Conservation (phyloP, 208 protist genomes). For the Herpetomonas samuelpessoai region DNA sequence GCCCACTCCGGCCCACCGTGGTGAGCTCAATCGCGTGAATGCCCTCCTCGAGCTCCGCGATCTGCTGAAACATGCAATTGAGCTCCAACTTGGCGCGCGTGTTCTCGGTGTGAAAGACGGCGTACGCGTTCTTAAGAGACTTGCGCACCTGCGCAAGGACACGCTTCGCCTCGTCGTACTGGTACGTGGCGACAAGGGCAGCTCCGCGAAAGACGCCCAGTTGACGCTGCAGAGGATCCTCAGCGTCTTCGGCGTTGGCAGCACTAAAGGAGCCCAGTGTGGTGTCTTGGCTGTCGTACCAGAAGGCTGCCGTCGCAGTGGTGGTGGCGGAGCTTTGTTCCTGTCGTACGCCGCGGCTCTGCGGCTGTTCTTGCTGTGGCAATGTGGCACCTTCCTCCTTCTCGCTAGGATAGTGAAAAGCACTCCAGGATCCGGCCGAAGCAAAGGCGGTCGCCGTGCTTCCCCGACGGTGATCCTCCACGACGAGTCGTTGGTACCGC, state of each 20-base stretch:
- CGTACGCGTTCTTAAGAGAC: slow-evolving; percentile 58
- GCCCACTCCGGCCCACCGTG: background rate
- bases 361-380: no score
- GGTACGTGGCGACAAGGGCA: slow-evolving; percentile 39
- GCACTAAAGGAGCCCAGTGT: background rate
- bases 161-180: slow-evolving; percentile 60
- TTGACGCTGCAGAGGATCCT: slow-evolving; percentile 37
- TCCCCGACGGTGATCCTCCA: no score
- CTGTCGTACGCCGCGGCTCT: no score
- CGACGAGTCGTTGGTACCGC: background rate
- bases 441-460: no score
- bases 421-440: no score
- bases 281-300: background rate
- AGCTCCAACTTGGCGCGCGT: slow-evolving; percentile 69
- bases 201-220: slow-evolving; percentile 61
- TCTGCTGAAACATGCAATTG: slow-evolving; percentile 74
- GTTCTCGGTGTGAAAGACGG: slow-evolving; percentile 74
- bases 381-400: no score
- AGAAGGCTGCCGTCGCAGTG: no score
- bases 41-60: slow-evolving; percentile 84
- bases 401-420: no score
- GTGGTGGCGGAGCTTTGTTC: no score
- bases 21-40: slow-evolving; percentile 70
- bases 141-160: slow-evolving; percentile 43
- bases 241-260: slow-evolving; percentile 4